Percentiles rank a stretch among this genome's conserved stretches.
These are phyloP conservation scores for Sporobolomyces pararoseus DNA, from an alignment of 768 basidiomycete species.

Conservation along the genomic window DNA sequence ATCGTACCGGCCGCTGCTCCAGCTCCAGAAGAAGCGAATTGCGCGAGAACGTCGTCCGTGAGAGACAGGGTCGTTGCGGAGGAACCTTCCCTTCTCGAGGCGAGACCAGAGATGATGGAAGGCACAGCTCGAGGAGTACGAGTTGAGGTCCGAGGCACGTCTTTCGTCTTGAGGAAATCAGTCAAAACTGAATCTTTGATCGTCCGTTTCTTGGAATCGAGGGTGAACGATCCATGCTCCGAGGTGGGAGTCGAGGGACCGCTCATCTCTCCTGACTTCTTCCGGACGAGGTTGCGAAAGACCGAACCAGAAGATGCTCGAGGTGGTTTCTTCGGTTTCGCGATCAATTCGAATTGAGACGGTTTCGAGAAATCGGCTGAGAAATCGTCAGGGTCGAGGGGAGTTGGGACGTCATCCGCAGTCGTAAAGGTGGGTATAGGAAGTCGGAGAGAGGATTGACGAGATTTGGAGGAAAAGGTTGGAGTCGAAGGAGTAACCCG, in stretches of 20 bases:
- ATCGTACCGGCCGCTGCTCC: conserved; percentile 20
- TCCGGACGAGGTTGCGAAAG: conserved; percentile 18
- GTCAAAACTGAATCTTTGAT: conserved; percentile 13
- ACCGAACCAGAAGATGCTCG: not conserved
- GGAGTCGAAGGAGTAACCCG: conserved; percentile 17
- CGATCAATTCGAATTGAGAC: not conserved
- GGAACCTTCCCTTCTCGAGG: conserved; percentile 18
- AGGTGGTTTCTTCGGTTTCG: conserved; percentile 23
- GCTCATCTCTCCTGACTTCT: conserved; percentile 23
- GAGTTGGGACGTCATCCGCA: not conserved
- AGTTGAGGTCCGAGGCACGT: conserved; percentile 1
- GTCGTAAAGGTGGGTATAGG: not conserved
- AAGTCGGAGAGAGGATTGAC: not conserved
- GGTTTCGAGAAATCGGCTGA: not conserved
- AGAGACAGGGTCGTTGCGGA: not conserved
- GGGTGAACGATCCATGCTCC: not conserved
- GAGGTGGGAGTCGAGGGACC: conserved; percentile 7
- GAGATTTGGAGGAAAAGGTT: not conserved
- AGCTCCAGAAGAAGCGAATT: not conserved
- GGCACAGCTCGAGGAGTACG: conserved; percentile 9
- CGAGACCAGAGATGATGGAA: conserved; percentile 25
- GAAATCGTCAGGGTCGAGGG: conserved; percentile 25
- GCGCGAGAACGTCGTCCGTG: conserved; percentile 4
- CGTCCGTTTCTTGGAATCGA: conserved; percentile 18
- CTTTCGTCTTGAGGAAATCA: conserved; percentile 29